Evolutionary conservation across 2,329 filamentous ascomycete genomes (phyloP).

Genomic region (Pseudocercospora eumusae): DNA sequence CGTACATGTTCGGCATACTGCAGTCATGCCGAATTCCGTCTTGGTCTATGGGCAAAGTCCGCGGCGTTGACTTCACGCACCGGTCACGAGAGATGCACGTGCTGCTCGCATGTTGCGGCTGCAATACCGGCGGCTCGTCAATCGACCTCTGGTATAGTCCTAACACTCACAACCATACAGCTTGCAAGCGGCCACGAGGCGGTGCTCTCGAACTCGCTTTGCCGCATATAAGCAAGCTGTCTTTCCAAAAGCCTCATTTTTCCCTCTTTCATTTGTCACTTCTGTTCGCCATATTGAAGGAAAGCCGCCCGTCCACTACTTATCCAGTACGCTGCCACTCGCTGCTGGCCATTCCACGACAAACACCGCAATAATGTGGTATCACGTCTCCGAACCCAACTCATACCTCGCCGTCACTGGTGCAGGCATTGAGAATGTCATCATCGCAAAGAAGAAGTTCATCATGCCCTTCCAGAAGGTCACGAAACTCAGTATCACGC

Average conservation of each 20-base stretch:
- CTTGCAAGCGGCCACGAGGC: conserved; percentile 6
- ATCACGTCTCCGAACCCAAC: conserved; percentile 69
- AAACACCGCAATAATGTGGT: conserved; percentile 35
- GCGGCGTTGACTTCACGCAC: background rate
- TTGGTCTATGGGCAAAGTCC: background rate
- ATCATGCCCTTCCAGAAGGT: conserved; percentile 68
- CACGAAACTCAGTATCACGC: conserved; percentile 44
- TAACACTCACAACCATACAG: conserved; percentile 4
- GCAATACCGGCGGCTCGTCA: background rate
- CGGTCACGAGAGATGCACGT: background rate
- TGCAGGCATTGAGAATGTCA: conserved; percentile 70
- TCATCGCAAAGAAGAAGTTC: conserved; percentile 76
- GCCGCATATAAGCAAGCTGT: background rate
- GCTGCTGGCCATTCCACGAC: background rate
- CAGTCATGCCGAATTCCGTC: background rate
- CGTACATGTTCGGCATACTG: background rate
- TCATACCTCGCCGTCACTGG: conserved; percentile 77
- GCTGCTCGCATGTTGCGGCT: background rate
- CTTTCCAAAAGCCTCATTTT: background rate
- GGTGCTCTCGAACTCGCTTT: conserved; percentile 2
- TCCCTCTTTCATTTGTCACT: background rate
- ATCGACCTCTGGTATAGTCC: background rate
- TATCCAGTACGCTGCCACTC: background rate
- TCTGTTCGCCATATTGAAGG: background rate
- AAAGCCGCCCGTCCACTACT: background rate